Conservation (phyloP, 495 filamentous ascomycete genomes). For the Aspergillus campestris region DNA sequence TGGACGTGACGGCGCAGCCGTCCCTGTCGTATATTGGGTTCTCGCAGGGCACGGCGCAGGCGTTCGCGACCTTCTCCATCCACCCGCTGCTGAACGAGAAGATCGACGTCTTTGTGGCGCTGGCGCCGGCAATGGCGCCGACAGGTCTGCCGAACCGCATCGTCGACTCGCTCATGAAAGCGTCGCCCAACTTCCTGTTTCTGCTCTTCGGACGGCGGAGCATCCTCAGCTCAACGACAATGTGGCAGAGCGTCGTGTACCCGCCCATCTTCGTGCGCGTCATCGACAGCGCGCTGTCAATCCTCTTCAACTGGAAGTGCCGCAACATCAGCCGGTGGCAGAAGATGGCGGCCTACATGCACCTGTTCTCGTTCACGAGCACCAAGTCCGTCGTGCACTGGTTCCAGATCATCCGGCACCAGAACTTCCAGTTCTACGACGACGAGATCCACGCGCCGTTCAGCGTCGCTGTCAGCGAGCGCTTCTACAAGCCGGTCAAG, state of each 20-base stretch:
- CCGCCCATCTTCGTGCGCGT: conserved; percentile 86
- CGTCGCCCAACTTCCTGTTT: conserved; percentile 87
- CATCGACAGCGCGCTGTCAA: conserved; percentile 72
- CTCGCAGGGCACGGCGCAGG: conserved; percentile 93
- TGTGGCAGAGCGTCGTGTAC: conserved; percentile 95
- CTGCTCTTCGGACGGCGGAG: conserved; percentile 91
- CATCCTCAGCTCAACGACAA: conserved; percentile 85
- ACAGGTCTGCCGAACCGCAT: conserved; percentile 81
- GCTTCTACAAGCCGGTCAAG: conserved; percentile 83
- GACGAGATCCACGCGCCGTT: conserved; percentile 73
- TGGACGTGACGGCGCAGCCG: conserved; percentile 68
- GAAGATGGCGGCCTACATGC: conserved; percentile 94
- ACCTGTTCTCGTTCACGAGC: conserved; percentile 91
- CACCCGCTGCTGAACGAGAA: conserved; percentile 89
- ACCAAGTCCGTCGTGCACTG: conserved; percentile 96
- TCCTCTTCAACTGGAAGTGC: conserved; percentile 88
- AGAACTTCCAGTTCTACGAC: conserved; percentile 95
- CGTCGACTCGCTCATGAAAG: conserved; percentile 87
- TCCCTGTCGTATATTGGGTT: conserved; percentile 97
- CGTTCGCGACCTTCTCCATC: conserved; percentile 89
- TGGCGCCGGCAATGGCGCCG: conserved; percentile 94
- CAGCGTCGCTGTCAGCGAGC: conserved; percentile 45
- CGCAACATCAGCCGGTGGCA: conserved; percentile 77
- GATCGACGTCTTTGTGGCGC: conserved; percentile 93
- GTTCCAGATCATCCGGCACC: conserved; percentile 97